Evolutionary conservation across 768 basidiomycete species (phyloP), one percentile per base, ranked within the genome.

Genomic region (Cytidiella melzeri): DNA sequence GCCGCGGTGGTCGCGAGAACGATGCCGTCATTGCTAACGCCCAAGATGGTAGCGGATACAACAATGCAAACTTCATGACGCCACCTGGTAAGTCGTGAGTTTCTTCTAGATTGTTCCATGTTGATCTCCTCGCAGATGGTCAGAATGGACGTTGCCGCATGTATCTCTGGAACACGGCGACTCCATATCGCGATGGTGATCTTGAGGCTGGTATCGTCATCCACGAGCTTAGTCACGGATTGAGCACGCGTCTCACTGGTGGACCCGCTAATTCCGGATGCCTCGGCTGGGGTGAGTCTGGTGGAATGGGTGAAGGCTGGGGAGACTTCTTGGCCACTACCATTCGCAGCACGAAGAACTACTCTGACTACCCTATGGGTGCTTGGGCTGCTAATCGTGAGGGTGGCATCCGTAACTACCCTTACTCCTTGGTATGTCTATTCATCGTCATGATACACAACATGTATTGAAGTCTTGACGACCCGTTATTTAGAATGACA

Each of bases 251-350:
- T 59, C 66, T 97, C 53, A 98, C 95, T 5, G 95, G 95, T 65
- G 95, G 95, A 2, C 93, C 93, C 0, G 75, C 80, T 47, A 90
- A 95, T 70, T 93, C 91, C 25, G 89, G 87, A 2, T 96, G 94
- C 64, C 81, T 98, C 48, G 92, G 91, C 10, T 98, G 88, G 84
- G 94, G 95, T 45, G 93, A 98, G 71, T 76, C 83, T 23, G 95
- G 95, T 34, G 95, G 93, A 21, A 97, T 97, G 94, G 94, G 94
- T 56, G 92, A 96, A 69, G 93, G 93, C 12, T 96, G 93, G 93
- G 93, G 93, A 55, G 83, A 93, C 58, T 92, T 84, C 71, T 69
- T 96, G 43, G 94, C 92, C 4, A 97, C 93, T 0, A 80, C 80
- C 0, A 86, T 93, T 61, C 81, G 93, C 42, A 87, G 86, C 69